Percentiles rank a stretch among this genome's conserved stretches.
These are phyloP conservation scores for Solanum microdontum DNA, from an alignment of 257 asterid genomes.

Conservation along the genomic window DNA sequence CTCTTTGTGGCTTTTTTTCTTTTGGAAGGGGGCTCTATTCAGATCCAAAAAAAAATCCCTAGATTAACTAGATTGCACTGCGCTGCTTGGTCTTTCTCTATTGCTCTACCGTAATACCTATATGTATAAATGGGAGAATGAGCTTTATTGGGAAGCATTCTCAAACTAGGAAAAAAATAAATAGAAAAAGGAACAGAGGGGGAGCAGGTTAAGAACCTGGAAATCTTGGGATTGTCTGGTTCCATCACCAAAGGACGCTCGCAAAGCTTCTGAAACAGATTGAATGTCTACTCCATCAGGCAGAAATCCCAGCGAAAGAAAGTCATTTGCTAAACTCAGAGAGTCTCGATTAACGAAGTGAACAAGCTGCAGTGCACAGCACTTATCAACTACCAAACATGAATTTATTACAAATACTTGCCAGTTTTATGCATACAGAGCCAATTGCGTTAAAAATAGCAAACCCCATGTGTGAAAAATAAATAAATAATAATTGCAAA, in stretches of 20 bases:
- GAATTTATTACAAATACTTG: not conserved
- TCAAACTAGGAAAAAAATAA: not conserved
- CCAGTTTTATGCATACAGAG: not conserved
- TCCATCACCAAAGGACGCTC: conserved; percentile 76
- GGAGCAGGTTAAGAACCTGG: conserved; percentile 39
- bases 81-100: not conserved
- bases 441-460: not conserved
- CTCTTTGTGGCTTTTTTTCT: not conserved
- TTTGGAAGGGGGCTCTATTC: not conserved
- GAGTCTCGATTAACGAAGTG: conserved; percentile 96
- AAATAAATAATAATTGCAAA: not conserved
- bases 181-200: not conserved
- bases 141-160: not conserved
- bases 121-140: not conserved
- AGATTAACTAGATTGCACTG: not conserved
- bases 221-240: conserved; percentile 79
- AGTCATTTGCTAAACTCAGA: conserved; percentile 86
- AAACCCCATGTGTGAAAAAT: not conserved
- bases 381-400: not conserved
- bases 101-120: not conserved
- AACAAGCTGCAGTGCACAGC: conserved; percentile 60
- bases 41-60: not conserved
- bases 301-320: conserved; percentile 83
- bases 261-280: conserved; percentile 79
- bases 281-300: conserved; percentile 79